Evolutionary conservation across 2,329 filamentous ascomycete species (phyloP).

Genomic region (Cryphonectria japonica): DNA sequence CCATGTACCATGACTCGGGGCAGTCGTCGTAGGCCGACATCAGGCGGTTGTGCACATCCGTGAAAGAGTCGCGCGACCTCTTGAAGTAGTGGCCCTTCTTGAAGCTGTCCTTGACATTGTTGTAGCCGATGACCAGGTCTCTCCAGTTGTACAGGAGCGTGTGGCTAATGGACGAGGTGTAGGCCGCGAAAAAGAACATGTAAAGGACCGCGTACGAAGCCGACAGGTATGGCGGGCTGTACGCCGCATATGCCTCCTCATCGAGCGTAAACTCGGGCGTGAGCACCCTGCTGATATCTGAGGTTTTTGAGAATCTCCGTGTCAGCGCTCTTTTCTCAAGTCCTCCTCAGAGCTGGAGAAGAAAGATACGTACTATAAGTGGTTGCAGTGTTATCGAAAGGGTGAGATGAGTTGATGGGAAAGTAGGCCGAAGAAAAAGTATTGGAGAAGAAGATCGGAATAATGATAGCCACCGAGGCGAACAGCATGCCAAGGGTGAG

Average conservation of each 20-base stretch:
- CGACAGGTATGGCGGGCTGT: constrained; percentile 35
- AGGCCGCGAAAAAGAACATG: constrained; percentile 59
- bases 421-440: constrained; percentile 43
- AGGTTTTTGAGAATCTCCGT: neutral
- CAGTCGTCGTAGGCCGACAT: constrained; percentile 42
- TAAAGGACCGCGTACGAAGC: constrained; percentile 43
- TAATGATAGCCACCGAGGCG: constrained; percentile 57
- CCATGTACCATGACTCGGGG: constrained; percentile 37
- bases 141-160: constrained; percentile 55
- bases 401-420: constrained; percentile 55
- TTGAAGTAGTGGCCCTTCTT: constrained; percentile 43
- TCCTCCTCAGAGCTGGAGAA: too few relatives aligned
- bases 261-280: constrained; percentile 30
- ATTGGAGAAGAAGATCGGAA: constrained; percentile 36
- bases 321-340: neutral
- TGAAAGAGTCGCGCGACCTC: constrained; percentile 35
- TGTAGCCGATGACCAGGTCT: constrained; percentile 55
- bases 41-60: constrained; percentile 49
- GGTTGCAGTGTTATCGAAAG: constrained; percentile 53
- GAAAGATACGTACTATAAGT: constrained; percentile 48
- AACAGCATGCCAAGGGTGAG: constrained; percentile 61
- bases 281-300: constrained; percentile 17
- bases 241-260: constrained; percentile 33
- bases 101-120: constrained; percentile 50
- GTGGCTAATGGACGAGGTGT: constrained; percentile 56